These are phyloP conservation scores for Fusarium sp. DNA, from an alignment of 2,329 filamentous ascomycete genomes.

Conservation along the genomic window DNA sequence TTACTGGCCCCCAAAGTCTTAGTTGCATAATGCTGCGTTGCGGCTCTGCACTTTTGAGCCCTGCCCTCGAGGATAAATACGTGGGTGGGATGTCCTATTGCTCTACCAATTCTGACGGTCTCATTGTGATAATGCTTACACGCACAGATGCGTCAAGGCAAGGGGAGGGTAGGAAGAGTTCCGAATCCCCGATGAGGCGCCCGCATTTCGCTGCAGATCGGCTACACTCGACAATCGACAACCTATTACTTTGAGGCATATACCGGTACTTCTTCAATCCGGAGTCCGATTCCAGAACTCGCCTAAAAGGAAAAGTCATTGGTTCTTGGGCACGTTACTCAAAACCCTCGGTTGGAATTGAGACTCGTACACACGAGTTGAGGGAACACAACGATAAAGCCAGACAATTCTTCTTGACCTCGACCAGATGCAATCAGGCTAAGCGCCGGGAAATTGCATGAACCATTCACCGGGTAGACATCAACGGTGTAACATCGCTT, in stretches of 20 bases:
- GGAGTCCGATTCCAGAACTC: not conserved
- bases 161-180: not conserved
- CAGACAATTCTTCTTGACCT: too few species aligned
- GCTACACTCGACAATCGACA: not conserved
- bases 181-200: not conserved
- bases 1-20: too few species aligned
- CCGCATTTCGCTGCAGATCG: not conserved
- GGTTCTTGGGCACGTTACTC: not conserved
- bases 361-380: not conserved
- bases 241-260: too few species aligned
- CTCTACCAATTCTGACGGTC: not conserved
- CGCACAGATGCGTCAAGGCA: too few species aligned
- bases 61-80: not conserved
- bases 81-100: not conserved
- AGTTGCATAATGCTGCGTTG: not conserved
- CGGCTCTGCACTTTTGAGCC: not conserved
- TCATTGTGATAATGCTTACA: not conserved
- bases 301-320: not conserved
- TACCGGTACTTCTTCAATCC: not conserved
- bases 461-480: not conserved
- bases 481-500: not conserved
- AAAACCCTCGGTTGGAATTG: not conserved
- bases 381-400: not conserved
- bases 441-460: slow-evolving; percentile 13
- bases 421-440: not conserved